These are phyloP conservation scores for Steccherinum ochraceum DNA, from an alignment of 768 basidiomycete genomes.

Conservation along the genomic window DNA sequence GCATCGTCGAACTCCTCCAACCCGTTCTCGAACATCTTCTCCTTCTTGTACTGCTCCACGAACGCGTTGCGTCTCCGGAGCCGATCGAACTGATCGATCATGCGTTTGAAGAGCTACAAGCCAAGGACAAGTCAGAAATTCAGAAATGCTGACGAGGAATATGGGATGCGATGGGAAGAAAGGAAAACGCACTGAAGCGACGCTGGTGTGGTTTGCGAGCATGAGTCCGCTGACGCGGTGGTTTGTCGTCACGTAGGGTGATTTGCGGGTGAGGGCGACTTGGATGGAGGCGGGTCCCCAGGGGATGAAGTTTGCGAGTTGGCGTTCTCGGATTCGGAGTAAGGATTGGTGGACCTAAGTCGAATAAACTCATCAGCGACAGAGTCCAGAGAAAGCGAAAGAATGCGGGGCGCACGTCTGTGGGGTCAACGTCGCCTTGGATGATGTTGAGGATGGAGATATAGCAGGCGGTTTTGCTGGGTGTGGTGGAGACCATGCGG, in stretches of 20 bases:
- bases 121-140: not conserved
- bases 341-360: slow-evolving; percentile 92
- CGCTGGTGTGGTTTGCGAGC: slow-evolving; percentile 99
- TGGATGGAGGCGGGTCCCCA: slow-evolving; percentile 99
- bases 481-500: slow-evolving; percentile 93
- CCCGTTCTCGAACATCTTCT: slow-evolving; percentile 89
- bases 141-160: not conserved
- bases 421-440: slow-evolving; percentile 97
- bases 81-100: slow-evolving; percentile 92
- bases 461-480: slow-evolving; percentile 89
- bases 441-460: slow-evolving; percentile 98
- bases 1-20: slow-evolving; percentile 97
- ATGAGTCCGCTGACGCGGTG: slow-evolving; percentile 97
- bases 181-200: slow-evolving; percentile 69
- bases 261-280: slow-evolving; percentile 88
- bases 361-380: not conserved
- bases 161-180: not conserved
- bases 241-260: slow-evolving; percentile 80
- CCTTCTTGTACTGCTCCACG: slow-evolving; percentile 96
- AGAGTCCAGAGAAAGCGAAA: slow-evolving; percentile 3
- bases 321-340: slow-evolving; percentile 91
- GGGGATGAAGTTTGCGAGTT: slow-evolving; percentile 96
- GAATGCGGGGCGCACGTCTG: slow-evolving; percentile 57
- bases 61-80: slow-evolving; percentile 88
- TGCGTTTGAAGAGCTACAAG: slow-evolving; percentile 83